A percentile compares a stretch with the other conserved stretches of the same genome.
Evolutionary conservation across 306 rosid species (phyloP).

Genomic region (Trifolium repens): DNA sequence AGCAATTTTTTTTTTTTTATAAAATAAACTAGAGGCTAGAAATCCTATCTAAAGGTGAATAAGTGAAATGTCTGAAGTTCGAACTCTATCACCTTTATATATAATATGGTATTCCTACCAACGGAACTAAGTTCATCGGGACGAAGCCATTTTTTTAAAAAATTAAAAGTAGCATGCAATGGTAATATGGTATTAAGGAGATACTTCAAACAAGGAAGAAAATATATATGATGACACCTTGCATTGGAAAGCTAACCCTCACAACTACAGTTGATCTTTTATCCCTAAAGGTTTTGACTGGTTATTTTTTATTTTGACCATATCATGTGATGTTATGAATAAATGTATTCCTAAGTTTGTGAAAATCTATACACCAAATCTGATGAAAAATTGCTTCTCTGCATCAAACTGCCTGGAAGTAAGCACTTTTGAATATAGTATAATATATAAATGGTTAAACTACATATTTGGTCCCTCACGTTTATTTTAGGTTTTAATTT

Average conservation of each 20-base stretch:
- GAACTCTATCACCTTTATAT: too few relatives aligned
- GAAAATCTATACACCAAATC: constrained; percentile 60
- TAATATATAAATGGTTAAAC: too few relatives aligned
- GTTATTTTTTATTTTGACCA: constrained; percentile 47
- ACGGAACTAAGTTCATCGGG: too few relatives aligned
- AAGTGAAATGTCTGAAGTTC: too few relatives aligned
- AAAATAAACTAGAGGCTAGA: too few relatives aligned
- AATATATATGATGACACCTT: constrained; percentile 39
- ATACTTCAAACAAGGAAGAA: constrained; percentile 45
- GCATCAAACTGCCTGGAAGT: constrained; percentile 52
- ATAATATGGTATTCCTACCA: too few relatives aligned
- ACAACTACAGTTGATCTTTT: background rate
- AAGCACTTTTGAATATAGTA: constrained; percentile 46
- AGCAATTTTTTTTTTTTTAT: too few relatives aligned
- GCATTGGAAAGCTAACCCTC: constrained; percentile 53
- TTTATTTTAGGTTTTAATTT: too few relatives aligned
- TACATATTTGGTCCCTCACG: too few relatives aligned
- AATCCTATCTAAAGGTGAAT: too few relatives aligned
- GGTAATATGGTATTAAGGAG: constrained; percentile 5
- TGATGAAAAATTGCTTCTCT: constrained; percentile 51
- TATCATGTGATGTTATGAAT: constrained; percentile 54
- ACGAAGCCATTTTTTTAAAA: too few relatives aligned
- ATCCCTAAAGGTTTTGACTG: constrained; percentile 51
- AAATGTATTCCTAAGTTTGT: constrained; percentile 37
- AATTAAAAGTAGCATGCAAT: constrained; percentile 32